A percentile compares a stretch with the other conserved stretches of the same genome.
These are phyloP conservation scores for Neoboletus magnificus DNA, from an alignment of 768 basidiomycete species.

Conservation along the genomic window DNA sequence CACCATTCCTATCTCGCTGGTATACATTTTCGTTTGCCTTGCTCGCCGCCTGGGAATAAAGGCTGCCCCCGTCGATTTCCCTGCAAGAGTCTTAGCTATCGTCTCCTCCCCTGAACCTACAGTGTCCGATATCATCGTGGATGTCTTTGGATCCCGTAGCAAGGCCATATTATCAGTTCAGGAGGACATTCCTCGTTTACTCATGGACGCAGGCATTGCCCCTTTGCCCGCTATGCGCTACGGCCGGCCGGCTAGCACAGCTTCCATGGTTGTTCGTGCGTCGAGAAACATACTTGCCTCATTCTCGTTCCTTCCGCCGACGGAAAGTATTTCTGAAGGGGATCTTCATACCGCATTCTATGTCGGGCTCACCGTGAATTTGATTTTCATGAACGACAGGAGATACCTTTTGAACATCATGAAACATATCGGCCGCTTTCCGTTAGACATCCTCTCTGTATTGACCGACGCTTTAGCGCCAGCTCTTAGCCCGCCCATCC, in stretches of 20 bases:
- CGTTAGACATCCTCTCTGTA: slow-evolving; percentile 44
- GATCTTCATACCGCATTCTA: slow-evolving; percentile 35
- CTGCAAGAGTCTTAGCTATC: slow-evolving; percentile 51
- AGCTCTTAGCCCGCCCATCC: slow-evolving; percentile 23
- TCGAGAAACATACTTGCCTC: slow-evolving; percentile 39
- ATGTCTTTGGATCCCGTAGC: slow-evolving; percentile 44
- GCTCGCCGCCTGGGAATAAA: slow-evolving; percentile 48
- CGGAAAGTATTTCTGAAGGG: slow-evolving; percentile 28
- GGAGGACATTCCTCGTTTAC: slow-evolving; percentile 35
- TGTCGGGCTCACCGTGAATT: slow-evolving; percentile 36
- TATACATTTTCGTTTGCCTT: slow-evolving; percentile 55
- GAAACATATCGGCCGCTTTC: slow-evolving; percentile 32
- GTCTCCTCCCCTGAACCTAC: slow-evolving; percentile 38
- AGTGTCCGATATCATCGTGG: slow-evolving; percentile 41
- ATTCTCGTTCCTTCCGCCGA: slow-evolving; percentile 20
- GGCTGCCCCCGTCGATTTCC: slow-evolving; percentile 56
- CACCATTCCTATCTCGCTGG: slow-evolving; percentile 59
- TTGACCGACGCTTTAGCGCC: slow-evolving; percentile 38
- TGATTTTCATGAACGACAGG: slow-evolving; percentile 37
- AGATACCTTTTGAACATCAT: slow-evolving; percentile 33
- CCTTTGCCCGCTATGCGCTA: slow-evolving; percentile 17
- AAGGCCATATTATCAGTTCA: slow-evolving; percentile 33
- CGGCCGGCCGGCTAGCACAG: slow-evolving; percentile 29
- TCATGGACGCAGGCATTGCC: slow-evolving; percentile 26
- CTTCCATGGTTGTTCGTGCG: slow-evolving; percentile 40